Evolutionary conservation across 2,329 filamentous ascomycete species (phyloP).

Genomic region (Cyclaneusma minus): DNA sequence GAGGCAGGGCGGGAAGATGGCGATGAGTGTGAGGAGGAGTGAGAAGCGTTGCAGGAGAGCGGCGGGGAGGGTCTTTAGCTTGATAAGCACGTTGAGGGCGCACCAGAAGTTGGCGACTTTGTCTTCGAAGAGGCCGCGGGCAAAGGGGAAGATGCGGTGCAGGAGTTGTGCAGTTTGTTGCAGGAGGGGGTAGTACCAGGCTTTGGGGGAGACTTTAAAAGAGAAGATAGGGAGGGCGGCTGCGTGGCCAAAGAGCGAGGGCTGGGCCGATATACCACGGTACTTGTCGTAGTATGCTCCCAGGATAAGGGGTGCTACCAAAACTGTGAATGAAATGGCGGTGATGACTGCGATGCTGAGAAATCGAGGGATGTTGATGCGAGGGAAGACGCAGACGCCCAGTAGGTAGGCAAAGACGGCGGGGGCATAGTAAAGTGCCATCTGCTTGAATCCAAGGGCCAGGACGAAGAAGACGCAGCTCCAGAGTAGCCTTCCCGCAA

Average conservation of each 20-base stretch:
- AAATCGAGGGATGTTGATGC: slow-evolving; percentile 50
- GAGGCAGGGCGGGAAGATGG: slow-evolving; percentile 65
- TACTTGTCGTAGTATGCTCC: slow-evolving; percentile 56
- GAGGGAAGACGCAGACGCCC: slow-evolving; percentile 69
- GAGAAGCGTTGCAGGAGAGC: slow-evolving; percentile 62
- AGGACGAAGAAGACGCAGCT: slow-evolving; percentile 85
- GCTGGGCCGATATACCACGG: slow-evolving; percentile 41
- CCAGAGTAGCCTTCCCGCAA: slow-evolving; percentile 76
- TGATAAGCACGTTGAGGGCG: slow-evolving; percentile 75
- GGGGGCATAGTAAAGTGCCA: slow-evolving; percentile 95
- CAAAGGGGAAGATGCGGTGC: slow-evolving; percentile 90
- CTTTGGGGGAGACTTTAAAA: slow-evolving; percentile 42
- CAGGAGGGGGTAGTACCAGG: slow-evolving; percentile 58
- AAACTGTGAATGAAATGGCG: slow-evolving; percentile 51
- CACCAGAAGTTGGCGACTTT: slow-evolving; percentile 99
- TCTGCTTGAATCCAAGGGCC: slow-evolving; percentile 95
- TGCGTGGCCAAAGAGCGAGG: slow-evolving; percentile 40
- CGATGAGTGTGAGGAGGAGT: slow-evolving; percentile 54
- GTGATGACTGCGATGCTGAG: slow-evolving; percentile 64
- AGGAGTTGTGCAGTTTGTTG: slow-evolving; percentile 72
- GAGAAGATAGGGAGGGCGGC: slow-evolving; percentile 46
- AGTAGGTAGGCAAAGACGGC: slow-evolving; percentile 84
- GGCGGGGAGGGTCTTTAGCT: slow-evolving; percentile 61
- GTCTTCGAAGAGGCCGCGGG: slow-evolving; percentile 92
- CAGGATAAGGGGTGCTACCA: slow-evolving; percentile 61